Evolutionary conservation across 768 basidiomycete species (phyloP), one percentile per base, ranked within the genome.

Genomic region (Kwoniella sp.): DNA sequence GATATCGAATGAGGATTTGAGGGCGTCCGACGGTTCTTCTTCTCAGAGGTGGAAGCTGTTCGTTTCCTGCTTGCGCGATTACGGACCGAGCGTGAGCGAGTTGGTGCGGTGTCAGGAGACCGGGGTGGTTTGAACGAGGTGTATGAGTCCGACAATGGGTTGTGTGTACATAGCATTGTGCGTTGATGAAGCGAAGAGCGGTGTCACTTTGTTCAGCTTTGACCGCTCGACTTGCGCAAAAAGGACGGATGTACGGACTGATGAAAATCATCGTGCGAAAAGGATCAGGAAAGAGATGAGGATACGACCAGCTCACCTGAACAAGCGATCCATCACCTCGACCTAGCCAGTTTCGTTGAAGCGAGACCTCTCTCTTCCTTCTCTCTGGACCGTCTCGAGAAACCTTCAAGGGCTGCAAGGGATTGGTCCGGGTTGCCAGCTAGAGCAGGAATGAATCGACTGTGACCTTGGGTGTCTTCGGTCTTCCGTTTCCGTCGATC

Each of bases 311-410:
- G 41, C 41, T 45, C 15, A 68, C 66, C 53, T 68, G 57, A 68
- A 68, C 61, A 68, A 55, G 52, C 66, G 61, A 41, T 63, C 61
- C 66, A 68, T 67, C 28, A 45, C 63, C 54, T 52, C 29, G 17
- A 45, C 15, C 41, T 45, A 45, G 17, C 11, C 41, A 30, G 48
- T 22, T 63, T 25, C n/a, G 22, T 26, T 60, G 37, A 20, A 38
- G 51, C 60, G 23, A 38, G 1, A 8, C 37, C 51, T 61, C 30
- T 38, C 23, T 57, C n/a, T 25, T 13, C 23, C 25, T 12, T 38
- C 34, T 28, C 38, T 20, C 15, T 31, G 28, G 57, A 20, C 45
- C 17, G 41, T 17, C 20, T 3, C 4, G 41, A 45, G 8, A 9
- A 3, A 9, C 9, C 8, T 45, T 11, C n/a, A n/a, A n/a, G n/a